These are phyloP conservation scores for Cystoderma amianthinum DNA, from an alignment of 768 basidiomycete genomes.

Conservation along the genomic window DNA sequence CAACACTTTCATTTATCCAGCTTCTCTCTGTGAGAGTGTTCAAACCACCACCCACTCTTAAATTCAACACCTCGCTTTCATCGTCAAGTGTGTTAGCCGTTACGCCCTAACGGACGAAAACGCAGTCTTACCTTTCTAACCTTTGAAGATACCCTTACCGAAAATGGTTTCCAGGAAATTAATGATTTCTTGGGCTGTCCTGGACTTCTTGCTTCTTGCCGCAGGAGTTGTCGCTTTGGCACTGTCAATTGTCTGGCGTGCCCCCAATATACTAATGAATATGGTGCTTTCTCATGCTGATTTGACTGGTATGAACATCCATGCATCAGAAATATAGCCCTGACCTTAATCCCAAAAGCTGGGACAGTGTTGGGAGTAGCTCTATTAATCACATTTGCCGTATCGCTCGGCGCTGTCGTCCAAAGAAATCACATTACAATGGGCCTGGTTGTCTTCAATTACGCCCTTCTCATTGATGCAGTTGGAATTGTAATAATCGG, in stretches of 20 bases:
- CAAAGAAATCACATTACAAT: slow-evolving; percentile 63
- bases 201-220: slow-evolving; percentile 65
- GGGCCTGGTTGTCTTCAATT: slow-evolving; percentile 74
- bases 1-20: slow-evolving; percentile 19
- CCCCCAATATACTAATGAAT: slow-evolving; percentile 64
- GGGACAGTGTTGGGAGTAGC: slow-evolving; percentile 64
- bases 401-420: slow-evolving; percentile 67
- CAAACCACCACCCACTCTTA: no score
- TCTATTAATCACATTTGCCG: slow-evolving; percentile 57
- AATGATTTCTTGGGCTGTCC: slow-evolving; percentile 64
- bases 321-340: not conserved
- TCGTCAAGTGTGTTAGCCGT: slow-evolving; percentile 5
- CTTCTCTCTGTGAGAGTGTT: slow-evolving; percentile 47
- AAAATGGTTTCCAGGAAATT: slow-evolving; percentile 70
- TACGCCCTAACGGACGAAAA: slow-evolving; percentile 1
- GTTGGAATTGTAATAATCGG: slow-evolving; percentile 58
- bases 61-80: slow-evolving; percentile 14
- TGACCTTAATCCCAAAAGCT: slow-evolving; percentile 31
- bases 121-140: not conserved
- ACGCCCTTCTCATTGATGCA: slow-evolving; percentile 59
- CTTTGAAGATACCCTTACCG: slow-evolving; percentile 7
- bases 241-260: slow-evolving; percentile 67
- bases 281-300: slow-evolving; percentile 55
- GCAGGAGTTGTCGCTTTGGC: slow-evolving; percentile 60
- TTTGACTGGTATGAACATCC: slow-evolving; percentile 45